These are phyloP conservation scores for Pythium chondricola DNA, from an alignment of 352 stramenopile species.

Conservation along the genomic window DNA sequence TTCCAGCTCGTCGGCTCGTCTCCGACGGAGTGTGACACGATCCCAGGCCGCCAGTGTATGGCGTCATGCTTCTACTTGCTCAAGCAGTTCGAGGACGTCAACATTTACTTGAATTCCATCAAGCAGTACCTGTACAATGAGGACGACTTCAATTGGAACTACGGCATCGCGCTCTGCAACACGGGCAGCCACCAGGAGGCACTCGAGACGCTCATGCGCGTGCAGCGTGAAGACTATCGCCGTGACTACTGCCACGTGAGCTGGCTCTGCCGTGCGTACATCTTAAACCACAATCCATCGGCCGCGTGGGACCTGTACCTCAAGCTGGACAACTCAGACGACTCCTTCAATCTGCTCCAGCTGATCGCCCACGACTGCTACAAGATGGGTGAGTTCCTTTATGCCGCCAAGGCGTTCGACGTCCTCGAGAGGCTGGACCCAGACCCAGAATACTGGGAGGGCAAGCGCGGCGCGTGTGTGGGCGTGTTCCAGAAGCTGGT, in stretches of 20 bases:
- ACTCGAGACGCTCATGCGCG: slow-evolving; percentile 89
- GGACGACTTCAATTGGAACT: slow-evolving; percentile 98
- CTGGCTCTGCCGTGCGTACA: slow-evolving; percentile 90
- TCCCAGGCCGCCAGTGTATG: slow-evolving; percentile 96
- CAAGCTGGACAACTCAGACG: slow-evolving; percentile 93
- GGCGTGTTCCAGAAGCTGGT: slow-evolving; percentile 95
- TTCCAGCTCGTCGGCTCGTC: slow-evolving; percentile 93
- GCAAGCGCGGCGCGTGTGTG: slow-evolving; percentile 92
- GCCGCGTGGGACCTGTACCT: slow-evolving; percentile 96
- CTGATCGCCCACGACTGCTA: slow-evolving; percentile 97
- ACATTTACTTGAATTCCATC: slow-evolving; percentile 96
- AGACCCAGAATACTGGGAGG: slow-evolving; percentile 96
- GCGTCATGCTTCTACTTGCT: slow-evolving; percentile 95
- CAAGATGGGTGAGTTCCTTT: slow-evolving; percentile 95
- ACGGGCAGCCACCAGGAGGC: slow-evolving; percentile 91
- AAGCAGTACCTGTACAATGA: slow-evolving; percentile 96
- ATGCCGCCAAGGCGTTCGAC: slow-evolving; percentile 92
- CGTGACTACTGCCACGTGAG: slow-evolving; percentile 92
- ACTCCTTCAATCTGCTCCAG: slow-evolving; percentile 94
- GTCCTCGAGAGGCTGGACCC: slow-evolving; percentile 92
- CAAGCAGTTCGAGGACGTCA: slow-evolving; percentile 96
- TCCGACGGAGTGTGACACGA: slow-evolving; percentile 94
- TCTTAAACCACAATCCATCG: slow-evolving; percentile 92
- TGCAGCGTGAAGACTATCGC: slow-evolving; percentile 90
- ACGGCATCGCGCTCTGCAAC: slow-evolving; percentile 90